These are phyloP conservation scores for Madurella fahalii DNA, from an alignment of 2,329 filamentous ascomycete species.

Conservation along the genomic window DNA sequence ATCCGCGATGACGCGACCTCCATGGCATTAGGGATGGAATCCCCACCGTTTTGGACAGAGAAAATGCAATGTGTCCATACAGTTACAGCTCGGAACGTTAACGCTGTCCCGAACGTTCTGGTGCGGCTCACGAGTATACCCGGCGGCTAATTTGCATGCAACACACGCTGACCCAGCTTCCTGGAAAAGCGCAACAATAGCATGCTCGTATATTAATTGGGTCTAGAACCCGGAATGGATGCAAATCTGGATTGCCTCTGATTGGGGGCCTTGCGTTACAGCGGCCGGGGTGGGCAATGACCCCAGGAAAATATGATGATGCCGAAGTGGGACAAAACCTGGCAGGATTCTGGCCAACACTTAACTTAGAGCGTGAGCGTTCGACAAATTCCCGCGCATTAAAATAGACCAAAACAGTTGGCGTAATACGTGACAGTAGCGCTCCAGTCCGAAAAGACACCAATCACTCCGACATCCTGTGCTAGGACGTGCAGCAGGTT, in stretches of 20 bases:
- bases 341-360: no score
- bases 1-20: background rate
- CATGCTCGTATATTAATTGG: no score
- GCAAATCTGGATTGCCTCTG: no score
- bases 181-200: no score
- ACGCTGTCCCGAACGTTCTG: background rate
- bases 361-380: background rate
- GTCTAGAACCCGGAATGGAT: no score
- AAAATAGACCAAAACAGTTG: slow-evolving; percentile 55
- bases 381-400: background rate
- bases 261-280: no score
- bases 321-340: no score
- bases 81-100: background rate
- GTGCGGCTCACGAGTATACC: background rate
- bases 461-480: slow-evolving; percentile 55
- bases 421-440: slow-evolving; percentile 67
- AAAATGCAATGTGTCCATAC: slow-evolving; percentile 10
- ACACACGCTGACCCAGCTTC: background rate
- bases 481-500: slow-evolving; percentile 62
- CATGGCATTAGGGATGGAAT: background rate
- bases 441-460: slow-evolving; percentile 67
- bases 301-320: no score
- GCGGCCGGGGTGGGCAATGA: no score
- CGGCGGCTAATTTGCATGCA: slow-evolving; percentile 5
- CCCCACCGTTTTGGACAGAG: no score